A percentile compares a stretch with the other conserved stretches of the same genome.
Conservation (phyloP, 2,329 filamentous ascomycete genomes). For the Hypoxylon sp. region DNA sequence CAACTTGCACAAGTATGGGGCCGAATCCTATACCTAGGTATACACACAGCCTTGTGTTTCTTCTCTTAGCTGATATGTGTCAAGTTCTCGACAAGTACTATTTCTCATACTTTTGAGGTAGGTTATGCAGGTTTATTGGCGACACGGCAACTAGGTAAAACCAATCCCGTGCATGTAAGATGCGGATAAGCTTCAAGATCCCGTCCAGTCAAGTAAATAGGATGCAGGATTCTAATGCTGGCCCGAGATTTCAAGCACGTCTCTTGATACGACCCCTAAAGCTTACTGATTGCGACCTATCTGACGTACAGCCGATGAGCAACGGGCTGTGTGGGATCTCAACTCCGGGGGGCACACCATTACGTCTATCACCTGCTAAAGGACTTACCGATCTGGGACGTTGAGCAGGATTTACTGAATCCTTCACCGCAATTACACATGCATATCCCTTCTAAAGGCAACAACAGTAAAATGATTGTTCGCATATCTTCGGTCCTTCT, state of each 20-base stretch:
- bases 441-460: slow-evolving; percentile 19
- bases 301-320: slow-evolving; percentile 27
- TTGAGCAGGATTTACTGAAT: slow-evolving; percentile 35
- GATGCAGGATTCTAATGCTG: slow-evolving; percentile 40
- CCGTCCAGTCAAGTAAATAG: slow-evolving; percentile 11
- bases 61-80: slow-evolving; percentile 4
- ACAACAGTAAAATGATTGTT: slow-evolving; percentile 15
- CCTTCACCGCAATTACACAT: slow-evolving; percentile 37
- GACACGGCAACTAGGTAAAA: slow-evolving; percentile 13
- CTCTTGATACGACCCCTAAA: slow-evolving; percentile 26
- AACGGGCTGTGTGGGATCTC: slow-evolving; percentile 25
- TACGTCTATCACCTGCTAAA: slow-evolving; percentile 23
- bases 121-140: slow-evolving; percentile 15
- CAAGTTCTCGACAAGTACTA: slow-evolving; percentile 6
- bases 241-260: slow-evolving; percentile 29
- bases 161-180: slow-evolving; percentile 15
- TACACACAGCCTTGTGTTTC: neutral
- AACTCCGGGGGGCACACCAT: slow-evolving; percentile 27
- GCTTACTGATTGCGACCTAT: slow-evolving; percentile 36
- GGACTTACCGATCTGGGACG: slow-evolving; percentile 31
- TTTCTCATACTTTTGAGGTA: neutral
- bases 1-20: slow-evolving; percentile 7
- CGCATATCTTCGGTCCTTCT: slow-evolving; percentile 33
- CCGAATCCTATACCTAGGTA: neutral
- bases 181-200: slow-evolving; percentile 30